Evolutionary conservation across 768 basidiomycete genomes (phyloP).

Genomic region (Crassisporium funariophilum): DNA sequence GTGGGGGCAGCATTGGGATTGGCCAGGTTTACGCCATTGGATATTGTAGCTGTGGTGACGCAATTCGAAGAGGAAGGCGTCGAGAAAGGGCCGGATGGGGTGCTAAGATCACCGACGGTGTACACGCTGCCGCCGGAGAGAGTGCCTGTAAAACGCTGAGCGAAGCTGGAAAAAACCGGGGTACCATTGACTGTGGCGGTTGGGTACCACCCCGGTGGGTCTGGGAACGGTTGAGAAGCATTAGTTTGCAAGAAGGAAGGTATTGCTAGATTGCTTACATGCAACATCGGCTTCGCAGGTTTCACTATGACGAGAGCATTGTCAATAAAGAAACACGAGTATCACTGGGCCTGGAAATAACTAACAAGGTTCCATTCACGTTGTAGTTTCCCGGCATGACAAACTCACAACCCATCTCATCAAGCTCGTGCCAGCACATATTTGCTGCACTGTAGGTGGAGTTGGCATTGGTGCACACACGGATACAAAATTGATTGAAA

Average conservation of each 20-base stretch:
- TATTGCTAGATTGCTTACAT: slow-evolving; percentile 25
- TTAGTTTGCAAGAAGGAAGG: neutral
- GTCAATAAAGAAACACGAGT: neutral
- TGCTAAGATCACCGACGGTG: slow-evolving; percentile 42
- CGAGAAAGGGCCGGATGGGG: slow-evolving; percentile 35
- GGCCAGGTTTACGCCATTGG: slow-evolving; percentile 39
- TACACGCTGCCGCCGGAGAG: slow-evolving; percentile 32
- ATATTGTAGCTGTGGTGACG: slow-evolving; percentile 35
- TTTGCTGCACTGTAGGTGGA: slow-evolving; percentile 41
- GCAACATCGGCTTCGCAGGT: slow-evolving; percentile 47
- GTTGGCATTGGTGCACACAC: slow-evolving; percentile 46
- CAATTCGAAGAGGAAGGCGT: slow-evolving; percentile 45
- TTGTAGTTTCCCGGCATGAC: slow-evolving; percentile 51
- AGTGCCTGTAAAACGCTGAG: slow-evolving; percentile 44
- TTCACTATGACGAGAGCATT: slow-evolving; percentile 35
- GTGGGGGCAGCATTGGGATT: slow-evolving; percentile 20
- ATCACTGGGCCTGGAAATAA: too few species aligned
- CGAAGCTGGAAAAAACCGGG: slow-evolving; percentile 44
- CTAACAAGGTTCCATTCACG: slow-evolving; percentile 44
- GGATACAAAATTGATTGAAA: slow-evolving; percentile 42
- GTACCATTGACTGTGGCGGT: slow-evolving; percentile 39
- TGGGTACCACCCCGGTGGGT: slow-evolving; percentile 50
- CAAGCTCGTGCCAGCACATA: slow-evolving; percentile 51
- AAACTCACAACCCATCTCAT: slow-evolving; percentile 46
- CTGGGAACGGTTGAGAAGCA: slow-evolving; percentile 14